phyloP scores from a whole-genome alignment of 73 alveolate genomes.

The Symbiodinium pilosum region DNA sequence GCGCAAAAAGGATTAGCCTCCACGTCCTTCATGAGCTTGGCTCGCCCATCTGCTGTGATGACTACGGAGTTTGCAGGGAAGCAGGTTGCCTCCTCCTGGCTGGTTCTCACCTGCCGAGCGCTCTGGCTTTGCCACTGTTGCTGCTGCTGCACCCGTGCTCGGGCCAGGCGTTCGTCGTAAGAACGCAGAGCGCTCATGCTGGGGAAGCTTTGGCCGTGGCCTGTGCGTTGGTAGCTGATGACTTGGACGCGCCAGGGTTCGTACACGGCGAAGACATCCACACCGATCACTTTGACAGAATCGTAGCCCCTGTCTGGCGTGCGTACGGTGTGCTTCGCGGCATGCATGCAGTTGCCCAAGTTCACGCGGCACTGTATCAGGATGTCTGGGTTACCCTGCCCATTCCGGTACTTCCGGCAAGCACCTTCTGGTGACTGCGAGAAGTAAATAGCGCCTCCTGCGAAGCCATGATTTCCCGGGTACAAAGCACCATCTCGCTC shows the following conservation, averaged over 20 bases:
- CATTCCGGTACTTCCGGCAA: conserved; percentile 69
- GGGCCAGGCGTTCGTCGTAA: not conserved
- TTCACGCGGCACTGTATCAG: conserved; percentile 23
- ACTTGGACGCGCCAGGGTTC: conserved; percentile 17
- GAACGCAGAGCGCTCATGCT: not conserved
- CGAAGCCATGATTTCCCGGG: conserved; percentile 14
- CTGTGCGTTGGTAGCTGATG: conserved; percentile 13
- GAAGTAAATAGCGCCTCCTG: conserved; percentile 64
- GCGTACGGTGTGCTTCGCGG: not conserved
- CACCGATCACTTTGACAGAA: conserved; percentile 1
- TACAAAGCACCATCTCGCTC: not conserved
- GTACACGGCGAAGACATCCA: conserved; percentile 40
- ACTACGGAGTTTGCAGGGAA: not conserved
- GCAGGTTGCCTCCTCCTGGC: not conserved
- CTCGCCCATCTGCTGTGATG: not conserved
- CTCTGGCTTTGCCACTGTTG: not conserved
- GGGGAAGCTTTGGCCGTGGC: not conserved
- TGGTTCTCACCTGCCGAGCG: not conserved
- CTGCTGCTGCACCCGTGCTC: not conserved
- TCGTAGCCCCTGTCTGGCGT: not conserved
- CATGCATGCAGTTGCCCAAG: not conserved
- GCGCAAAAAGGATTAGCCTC: not conserved
- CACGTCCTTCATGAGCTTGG: not conserved
- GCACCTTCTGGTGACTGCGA: not conserved
- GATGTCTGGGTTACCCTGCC: conserved; percentile 43